These are phyloP conservation scores for Cyphellophora attinorum DNA, from an alignment of 2,329 filamentous ascomycete genomes.

Conservation along the genomic window DNA sequence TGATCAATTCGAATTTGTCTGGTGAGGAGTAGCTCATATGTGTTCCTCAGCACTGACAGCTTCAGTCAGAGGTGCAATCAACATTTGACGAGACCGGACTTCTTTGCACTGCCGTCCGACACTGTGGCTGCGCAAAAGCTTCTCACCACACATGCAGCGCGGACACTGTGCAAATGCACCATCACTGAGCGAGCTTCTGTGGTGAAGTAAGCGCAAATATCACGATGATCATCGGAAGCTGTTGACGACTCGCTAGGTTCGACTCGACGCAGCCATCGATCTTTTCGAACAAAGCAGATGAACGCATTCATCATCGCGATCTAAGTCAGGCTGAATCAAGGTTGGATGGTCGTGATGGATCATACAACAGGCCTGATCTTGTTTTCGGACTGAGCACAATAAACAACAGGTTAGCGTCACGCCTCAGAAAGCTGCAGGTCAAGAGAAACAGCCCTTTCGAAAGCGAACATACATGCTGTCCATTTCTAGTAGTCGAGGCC, in stretches of 20 bases:
- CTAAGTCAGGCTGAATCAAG: no score
- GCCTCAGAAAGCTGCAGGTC: no score
- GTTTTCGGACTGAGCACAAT: conserved; percentile 1
- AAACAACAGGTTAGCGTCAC: no score
- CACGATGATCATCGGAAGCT: not conserved
- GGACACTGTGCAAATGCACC: not conserved
- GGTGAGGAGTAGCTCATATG: conserved; percentile 1
- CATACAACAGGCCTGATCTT: conserved; percentile 1
- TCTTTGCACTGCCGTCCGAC: not conserved
- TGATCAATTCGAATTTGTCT: conserved; percentile 2
- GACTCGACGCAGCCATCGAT: conserved; percentile 1
- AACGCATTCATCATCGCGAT: no score
- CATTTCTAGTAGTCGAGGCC: conserved; percentile 18
- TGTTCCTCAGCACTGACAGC: no score
- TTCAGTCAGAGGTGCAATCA: conserved; percentile 1
- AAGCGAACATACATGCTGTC: conserved; percentile 8
- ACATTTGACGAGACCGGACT: not conserved
- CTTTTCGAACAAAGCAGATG: conserved; percentile 2
- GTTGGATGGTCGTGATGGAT: no score
- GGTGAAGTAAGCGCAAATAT: no score
- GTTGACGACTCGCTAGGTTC: not conserved
- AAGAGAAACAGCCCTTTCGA: not conserved
- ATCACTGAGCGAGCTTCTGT: not conserved
- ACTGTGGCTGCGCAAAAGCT: not conserved
- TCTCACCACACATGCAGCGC: not conserved